Evolutionary conservation across 1,139 yeast genomes (phyloP).

Genomic region (Scheffersomyces illinoinensis): DNA sequence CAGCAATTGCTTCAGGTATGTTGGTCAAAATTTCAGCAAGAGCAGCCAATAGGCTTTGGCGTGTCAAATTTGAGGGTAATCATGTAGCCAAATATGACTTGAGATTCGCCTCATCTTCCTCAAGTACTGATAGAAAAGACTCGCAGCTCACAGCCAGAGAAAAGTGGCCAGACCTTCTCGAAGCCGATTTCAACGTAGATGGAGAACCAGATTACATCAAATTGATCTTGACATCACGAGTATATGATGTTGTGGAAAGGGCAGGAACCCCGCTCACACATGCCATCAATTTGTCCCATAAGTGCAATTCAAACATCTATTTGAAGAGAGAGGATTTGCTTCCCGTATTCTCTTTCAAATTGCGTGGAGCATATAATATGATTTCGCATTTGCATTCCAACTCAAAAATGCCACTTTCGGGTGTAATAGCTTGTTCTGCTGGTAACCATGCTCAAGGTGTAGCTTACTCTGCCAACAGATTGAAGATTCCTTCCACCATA

Average conservation of each 20-base stretch:
- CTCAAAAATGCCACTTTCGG: conserved; percentile 66
- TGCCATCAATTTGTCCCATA: conserved; percentile 75
- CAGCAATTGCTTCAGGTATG: not conserved
- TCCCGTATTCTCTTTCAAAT: conserved; percentile 93
- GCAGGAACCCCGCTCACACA: conserved; percentile 79
- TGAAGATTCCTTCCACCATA: conserved; percentile 90
- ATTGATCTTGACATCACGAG: conserved; percentile 85
- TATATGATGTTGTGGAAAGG: conserved; percentile 83
- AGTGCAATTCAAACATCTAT: conserved; percentile 68
- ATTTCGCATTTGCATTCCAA: conserved; percentile 73
- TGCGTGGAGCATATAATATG: conserved; percentile 98
- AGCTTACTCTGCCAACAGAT: conserved; percentile 81
- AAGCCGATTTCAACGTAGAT: conserved; percentile 52
- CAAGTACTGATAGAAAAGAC: not conserved
- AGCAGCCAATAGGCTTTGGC: not conserved
- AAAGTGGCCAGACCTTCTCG: conserved; percentile 50
- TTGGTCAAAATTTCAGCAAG: not conserved
- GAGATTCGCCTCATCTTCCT: not conserved
- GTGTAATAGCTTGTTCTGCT: conserved; percentile 97
- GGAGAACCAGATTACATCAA: conserved; percentile 93
- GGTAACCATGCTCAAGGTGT: conserved; percentile 99
- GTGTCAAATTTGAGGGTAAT: not conserved
- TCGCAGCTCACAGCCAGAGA: not conserved
- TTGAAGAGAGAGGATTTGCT: conserved; percentile 89
- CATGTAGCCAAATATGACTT: not conserved